A percentile compares a stretch with the other conserved stretches of the same genome.
phyloP scores from a whole-genome alignment of 1,284 basidiomycete species.

The Ceratobasidium sp. region DNA sequence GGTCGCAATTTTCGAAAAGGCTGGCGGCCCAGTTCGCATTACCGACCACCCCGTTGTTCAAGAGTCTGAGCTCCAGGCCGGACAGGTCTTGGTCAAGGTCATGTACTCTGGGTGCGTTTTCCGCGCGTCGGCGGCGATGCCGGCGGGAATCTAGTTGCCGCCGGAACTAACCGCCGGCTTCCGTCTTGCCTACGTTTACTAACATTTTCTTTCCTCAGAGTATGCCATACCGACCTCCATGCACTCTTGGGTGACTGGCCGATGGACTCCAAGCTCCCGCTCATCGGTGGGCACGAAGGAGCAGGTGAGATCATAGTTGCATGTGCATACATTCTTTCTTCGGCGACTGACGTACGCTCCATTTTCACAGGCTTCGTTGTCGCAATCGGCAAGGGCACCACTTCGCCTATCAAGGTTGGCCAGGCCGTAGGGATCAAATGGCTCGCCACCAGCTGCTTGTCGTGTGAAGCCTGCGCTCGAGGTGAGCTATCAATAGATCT shows the following conservation, averaged over 20 bases:
- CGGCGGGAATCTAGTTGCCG: constrained; percentile 8
- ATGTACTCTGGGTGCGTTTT: constrained; percentile 63
- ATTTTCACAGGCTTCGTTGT: constrained; percentile 62
- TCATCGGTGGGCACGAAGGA: constrained; percentile 88
- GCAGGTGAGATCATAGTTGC: constrained; percentile 55
- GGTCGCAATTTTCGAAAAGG: constrained; percentile 33
- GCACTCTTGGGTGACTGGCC: constrained; percentile 76
- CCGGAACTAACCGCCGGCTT: constrained; percentile 26
- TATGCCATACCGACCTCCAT: constrained; percentile 83
- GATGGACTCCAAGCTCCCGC: constrained; percentile 66
- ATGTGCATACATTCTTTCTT: constrained; percentile 5
- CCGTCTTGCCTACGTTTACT: constrained; percentile 10
- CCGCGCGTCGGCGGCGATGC: constrained; percentile 46
- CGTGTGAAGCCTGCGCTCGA: constrained; percentile 35
- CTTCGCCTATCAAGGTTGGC: constrained; percentile 68
- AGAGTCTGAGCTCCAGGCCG: constrained; percentile 71
- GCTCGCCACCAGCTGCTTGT: constrained; percentile 70
- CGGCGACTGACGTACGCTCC: not conserved
- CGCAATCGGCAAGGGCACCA: constrained; percentile 72
- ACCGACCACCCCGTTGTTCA: constrained; percentile 58
- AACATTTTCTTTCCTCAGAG: constrained; percentile 42
- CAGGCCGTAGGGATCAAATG: constrained; percentile 90
- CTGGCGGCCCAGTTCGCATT: constrained; percentile 34
- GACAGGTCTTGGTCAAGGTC: constrained; percentile 83
- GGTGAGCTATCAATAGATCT: constrained; percentile 61